phyloP scores from a whole-genome alignment of 768 basidiomycete species.

The Punctularia strigosozonata region DNA sequence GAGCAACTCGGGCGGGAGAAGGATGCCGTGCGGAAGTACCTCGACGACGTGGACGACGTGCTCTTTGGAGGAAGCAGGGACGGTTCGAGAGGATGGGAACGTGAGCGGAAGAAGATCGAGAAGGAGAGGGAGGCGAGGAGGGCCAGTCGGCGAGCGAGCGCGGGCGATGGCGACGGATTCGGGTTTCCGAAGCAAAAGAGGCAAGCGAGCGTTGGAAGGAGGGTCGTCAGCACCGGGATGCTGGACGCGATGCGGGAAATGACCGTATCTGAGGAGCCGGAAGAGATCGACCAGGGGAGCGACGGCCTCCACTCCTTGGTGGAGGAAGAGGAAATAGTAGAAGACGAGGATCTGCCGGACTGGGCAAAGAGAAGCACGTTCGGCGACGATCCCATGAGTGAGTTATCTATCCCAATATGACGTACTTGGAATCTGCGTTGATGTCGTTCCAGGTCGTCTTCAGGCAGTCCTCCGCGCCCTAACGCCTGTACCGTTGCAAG shows the following conservation, averaged over 20 bases:
- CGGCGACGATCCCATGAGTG: constrained; percentile 45
- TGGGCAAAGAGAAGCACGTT: constrained; percentile 65
- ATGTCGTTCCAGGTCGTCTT: constrained; percentile 37
- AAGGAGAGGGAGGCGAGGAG: constrained; percentile 28
- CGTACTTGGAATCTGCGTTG: not conserved
- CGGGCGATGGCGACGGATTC: constrained; percentile 27
- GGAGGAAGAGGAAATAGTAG: constrained; percentile 33
- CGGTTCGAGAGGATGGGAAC: constrained; percentile 35
- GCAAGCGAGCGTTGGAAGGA: constrained; percentile 15
- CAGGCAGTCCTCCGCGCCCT: constrained; percentile 49
- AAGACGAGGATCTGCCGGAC: constrained; percentile 61
- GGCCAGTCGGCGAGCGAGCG: constrained; percentile 34
- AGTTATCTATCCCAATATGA: constrained; percentile 12
- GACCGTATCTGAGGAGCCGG: constrained; percentile 42
- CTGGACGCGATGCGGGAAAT: constrained; percentile 39
- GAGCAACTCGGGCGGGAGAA: constrained; percentile 46
- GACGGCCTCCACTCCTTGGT: too few relatives aligned
- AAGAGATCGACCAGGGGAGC: constrained; percentile 38
- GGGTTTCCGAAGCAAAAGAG: too few relatives aligned
- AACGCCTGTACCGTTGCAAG: constrained; percentile 45
- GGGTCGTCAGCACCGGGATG: constrained; percentile 52
- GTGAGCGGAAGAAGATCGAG: constrained; percentile 31
- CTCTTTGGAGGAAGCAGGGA: constrained; percentile 53
- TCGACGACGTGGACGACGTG: constrained; percentile 72
- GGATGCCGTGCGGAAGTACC: constrained; percentile 42